Percentiles rank a stretch among this genome's conserved stretches.
These are phyloP conservation scores for Pisolithus marmoratus DNA, from an alignment of 768 basidiomycete genomes.

Conservation along the genomic window DNA sequence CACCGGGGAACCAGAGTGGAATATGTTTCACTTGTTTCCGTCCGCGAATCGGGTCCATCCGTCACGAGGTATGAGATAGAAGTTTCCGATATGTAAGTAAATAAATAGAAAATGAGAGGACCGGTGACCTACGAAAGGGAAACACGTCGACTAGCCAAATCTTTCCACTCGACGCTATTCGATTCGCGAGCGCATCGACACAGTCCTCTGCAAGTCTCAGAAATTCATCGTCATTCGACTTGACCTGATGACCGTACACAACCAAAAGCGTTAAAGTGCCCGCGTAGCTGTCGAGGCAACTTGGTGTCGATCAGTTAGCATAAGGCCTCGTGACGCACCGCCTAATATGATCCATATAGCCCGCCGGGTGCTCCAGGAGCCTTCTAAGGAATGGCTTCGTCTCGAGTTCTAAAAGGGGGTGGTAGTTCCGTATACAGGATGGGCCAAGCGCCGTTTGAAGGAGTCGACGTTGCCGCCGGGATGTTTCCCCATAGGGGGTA, in stretches of 20 bases:
- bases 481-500: conserved; percentile 57
- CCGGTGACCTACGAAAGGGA: conserved; percentile 24
- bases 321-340: conserved; percentile 16
- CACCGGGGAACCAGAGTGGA: conserved; percentile 64
- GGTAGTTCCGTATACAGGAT: conserved; percentile 48
- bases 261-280: conserved; percentile 52
- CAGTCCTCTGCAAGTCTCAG: conserved; percentile 39
- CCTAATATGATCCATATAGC: conserved; percentile 31
- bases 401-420: conserved; percentile 51
- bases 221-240: conserved; percentile 35
- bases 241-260: conserved; percentile 55
- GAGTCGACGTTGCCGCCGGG: conserved; percentile 59
- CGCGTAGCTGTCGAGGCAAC: conserved; percentile 36
- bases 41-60: background rate
- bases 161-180: conserved; percentile 37
- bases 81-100: background rate
- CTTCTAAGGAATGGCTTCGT: conserved; percentile 53
- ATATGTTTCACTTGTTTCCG: conserved; percentile 41
- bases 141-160: conserved; percentile 40
- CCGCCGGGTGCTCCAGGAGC: conserved; percentile 39
- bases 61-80: no score
- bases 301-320: background rate
- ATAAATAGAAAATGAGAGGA: background rate
- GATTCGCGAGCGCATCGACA: conserved; percentile 36
- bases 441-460: conserved; percentile 59